Percentiles rank a stretch among this genome's conserved stretches.
phyloP scores from a whole-genome alignment of 257 asterid species.

The Solanum rostratum region DNA sequence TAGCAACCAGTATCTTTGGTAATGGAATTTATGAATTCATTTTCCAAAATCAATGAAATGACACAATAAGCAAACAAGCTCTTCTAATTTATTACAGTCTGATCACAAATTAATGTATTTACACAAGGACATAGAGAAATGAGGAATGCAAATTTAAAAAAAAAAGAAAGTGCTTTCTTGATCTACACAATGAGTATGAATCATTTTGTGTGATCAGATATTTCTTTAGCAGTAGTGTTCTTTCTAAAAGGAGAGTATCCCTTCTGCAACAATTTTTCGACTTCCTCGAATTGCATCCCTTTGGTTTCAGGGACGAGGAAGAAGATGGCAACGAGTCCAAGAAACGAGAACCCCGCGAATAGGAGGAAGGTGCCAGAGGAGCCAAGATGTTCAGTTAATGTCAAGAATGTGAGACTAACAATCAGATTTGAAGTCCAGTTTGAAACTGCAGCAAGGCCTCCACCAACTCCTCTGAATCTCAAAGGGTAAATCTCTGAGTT shows the following conservation, averaged over 20 bases:
- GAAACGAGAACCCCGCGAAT: slow-evolving; percentile 6
- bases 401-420: slow-evolving; percentile 9
- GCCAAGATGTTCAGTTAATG: slow-evolving; percentile 5
- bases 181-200: background rate
- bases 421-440: slow-evolving; percentile 9
- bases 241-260: background rate
- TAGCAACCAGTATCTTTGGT: background rate
- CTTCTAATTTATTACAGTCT: too few relatives aligned
- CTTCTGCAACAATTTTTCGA: slow-evolving; percentile 6
- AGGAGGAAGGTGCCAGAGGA: slow-evolving; percentile 8
- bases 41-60: background rate
- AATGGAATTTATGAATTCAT: background rate
- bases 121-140: background rate
- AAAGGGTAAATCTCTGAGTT: slow-evolving; percentile 13
- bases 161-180: background rate
- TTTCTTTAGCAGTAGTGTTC: background rate
- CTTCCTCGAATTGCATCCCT: slow-evolving; percentile 8
- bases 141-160: background rate
- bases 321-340: slow-evolving; percentile 6
- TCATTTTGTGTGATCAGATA: background rate
- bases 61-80: background rate
- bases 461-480: slow-evolving; percentile 6
- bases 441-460: slow-evolving; percentile 10
- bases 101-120: background rate
- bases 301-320: slow-evolving; percentile 9